Evolutionary conservation across 2,329 filamentous ascomycete genomes (phyloP), one percentile per base, ranked within the genome.

Genomic region (Fusarium nygamai): DNA sequence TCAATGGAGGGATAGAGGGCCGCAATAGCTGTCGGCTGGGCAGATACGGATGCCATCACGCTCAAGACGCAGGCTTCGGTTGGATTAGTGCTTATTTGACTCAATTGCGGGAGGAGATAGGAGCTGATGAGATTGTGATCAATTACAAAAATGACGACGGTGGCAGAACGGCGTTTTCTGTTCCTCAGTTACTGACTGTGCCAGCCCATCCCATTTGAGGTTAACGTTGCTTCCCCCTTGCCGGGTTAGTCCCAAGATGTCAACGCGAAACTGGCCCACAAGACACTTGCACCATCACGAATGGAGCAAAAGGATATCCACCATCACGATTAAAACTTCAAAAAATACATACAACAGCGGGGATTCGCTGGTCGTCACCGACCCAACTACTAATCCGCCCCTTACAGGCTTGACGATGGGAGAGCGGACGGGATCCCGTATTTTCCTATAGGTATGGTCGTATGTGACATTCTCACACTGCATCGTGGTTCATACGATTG

Each of bases 361-460:
- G 54, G 39, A 44, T 57, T 57, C 54, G 54, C 54, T 57, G 54
- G 38, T 57, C 38, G 38, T 57, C 54, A 57, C 38, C 38, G 38
- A 57, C 53, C 38, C 53, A 57, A 58, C 54, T 58, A 58, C 54
- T 58, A 58, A 58, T 46, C 39, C 54, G 39, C 54, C 54, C 54
- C 54, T 58, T 58, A 58, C 19, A 41, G 34, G 39, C 39, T 58
- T 58, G 34, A 43, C 39, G 22, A 47, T 59, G 56, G 56, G 56
- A 59, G 56, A 59, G 56, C 41, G 31, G 39, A 58, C 54, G 54
- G 56, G 56, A 59, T 58, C 56, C 56, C 56, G 56, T 44, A 31
- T 59, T 59, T 31, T 36, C 56, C 36, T 33, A n/a, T 48, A 59
- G 41, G 41, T 59, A 50, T 59, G 56, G 56, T 59, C 56, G 56